phyloP scores from a whole-genome alignment of 805 yeast species.

The Monosporozyma unispora region DNA sequence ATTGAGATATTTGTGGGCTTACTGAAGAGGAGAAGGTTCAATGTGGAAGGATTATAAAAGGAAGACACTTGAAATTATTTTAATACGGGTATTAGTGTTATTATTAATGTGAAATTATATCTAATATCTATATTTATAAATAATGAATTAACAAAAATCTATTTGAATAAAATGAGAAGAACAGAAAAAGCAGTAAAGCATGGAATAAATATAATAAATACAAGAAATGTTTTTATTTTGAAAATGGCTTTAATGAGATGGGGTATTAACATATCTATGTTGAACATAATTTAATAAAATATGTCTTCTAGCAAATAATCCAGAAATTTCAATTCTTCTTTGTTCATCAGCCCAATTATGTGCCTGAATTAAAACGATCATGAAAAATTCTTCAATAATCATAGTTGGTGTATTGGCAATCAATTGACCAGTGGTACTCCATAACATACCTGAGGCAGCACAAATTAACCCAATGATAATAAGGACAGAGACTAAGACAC shows the following conservation, averaged over 20 bases:
- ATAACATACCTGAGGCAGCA: conserved; percentile 29
- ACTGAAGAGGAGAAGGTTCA: too few species aligned
- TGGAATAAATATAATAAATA: not conserved
- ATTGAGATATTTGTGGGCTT: too few species aligned
- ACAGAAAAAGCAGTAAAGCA: not conserved
- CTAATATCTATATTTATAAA: not conserved
- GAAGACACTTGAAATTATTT: too few species aligned
- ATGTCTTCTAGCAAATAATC: conserved; percentile 16
- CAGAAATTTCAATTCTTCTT: conserved; percentile 21
- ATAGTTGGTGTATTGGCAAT: conserved; percentile 36
- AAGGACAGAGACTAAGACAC: conserved; percentile 25
- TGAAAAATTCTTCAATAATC: conserved; percentile 37
- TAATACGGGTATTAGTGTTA: too few species aligned
- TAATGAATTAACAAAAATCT: too few species aligned
- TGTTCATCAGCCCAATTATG: conserved; percentile 30
- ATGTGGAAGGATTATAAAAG: too few species aligned
- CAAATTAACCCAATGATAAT: conserved; percentile 27
- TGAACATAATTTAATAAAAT: conserved; percentile 9
- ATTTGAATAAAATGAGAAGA: not conserved
- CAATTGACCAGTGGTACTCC: conserved; percentile 36
- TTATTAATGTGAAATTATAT: not conserved
- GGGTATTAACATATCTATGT: not conserved
- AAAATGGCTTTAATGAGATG: not conserved
- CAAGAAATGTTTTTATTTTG: too few species aligned
- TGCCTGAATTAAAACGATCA: conserved; percentile 33